These are phyloP conservation scores for Hyaloscypha finlandica DNA, from an alignment of 495 filamentous ascomycete species.

Conservation along the genomic window DNA sequence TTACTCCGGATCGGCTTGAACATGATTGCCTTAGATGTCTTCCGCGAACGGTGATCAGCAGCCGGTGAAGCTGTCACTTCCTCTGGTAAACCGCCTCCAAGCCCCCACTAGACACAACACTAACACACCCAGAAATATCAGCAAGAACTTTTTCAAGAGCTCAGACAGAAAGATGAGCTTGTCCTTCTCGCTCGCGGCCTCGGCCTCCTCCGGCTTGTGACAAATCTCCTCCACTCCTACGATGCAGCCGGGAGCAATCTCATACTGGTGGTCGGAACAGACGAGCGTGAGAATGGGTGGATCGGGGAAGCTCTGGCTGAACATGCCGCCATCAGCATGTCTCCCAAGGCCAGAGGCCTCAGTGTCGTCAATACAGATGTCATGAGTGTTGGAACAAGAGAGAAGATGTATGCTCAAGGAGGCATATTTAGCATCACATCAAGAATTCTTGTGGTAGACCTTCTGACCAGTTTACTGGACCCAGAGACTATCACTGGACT, in stretches of 20 bases:
- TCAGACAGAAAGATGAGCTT: constrained; percentile 88
- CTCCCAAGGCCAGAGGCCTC: constrained; percentile 77
- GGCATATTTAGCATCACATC: constrained; percentile 97
- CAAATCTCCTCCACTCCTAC: constrained; percentile 93
- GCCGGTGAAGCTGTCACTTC: constrained; percentile 90
- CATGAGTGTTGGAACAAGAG: constrained; percentile 80
- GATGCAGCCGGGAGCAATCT: constrained; percentile 95
- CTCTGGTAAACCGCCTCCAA: constrained; percentile 60
- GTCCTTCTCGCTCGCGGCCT: constrained; percentile 89
- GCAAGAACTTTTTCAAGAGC: constrained; percentile 89
- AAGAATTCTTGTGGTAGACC: constrained; percentile 89
- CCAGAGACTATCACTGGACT: constrained; percentile 86
- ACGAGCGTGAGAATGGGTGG: constrained; percentile 92
- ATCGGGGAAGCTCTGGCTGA: constrained; percentile 92
- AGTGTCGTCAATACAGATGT: constrained; percentile 93
- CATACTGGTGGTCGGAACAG: constrained; percentile 85
- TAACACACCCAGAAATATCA: constrained; percentile 64
- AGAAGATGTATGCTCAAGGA: constrained; percentile 86
- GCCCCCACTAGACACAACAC: background rate
- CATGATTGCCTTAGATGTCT: constrained; percentile 49
- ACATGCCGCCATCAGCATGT: constrained; percentile 76
- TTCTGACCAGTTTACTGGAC: constrained; percentile 80
- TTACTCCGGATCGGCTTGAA: constrained; percentile 15
- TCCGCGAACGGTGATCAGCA: constrained; percentile 57
- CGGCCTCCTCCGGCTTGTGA: constrained; percentile 85